A percentile compares a stretch with the other conserved stretches of the same genome.
Evolutionary conservation across 2,329 filamentous ascomycete genomes (phyloP).

Genomic region (Achaetomium macrosporum): DNA sequence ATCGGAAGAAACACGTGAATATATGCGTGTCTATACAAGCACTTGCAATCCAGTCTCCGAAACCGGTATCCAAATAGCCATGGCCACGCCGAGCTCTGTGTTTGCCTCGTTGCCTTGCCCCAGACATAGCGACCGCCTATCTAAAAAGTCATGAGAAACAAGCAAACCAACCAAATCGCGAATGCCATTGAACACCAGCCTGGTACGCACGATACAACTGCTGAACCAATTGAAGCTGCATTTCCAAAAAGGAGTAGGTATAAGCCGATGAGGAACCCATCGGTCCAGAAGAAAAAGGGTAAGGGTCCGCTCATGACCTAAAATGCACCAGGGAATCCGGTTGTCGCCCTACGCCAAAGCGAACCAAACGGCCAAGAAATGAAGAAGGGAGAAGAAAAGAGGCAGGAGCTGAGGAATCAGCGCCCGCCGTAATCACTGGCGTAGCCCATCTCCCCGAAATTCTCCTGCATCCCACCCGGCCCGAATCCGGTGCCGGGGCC

Average conservation of each 20-base stretch:
- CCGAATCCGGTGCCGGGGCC: constrained; percentile 56
- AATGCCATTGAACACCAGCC: constrained; percentile 5
- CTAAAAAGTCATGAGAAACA: background rate
- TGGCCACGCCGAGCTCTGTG: background rate
- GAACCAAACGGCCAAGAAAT: background rate
- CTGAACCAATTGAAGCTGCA: background rate
- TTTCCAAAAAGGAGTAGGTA: background rate
- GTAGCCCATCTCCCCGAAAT: constrained; percentile 50
- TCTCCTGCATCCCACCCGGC: constrained; percentile 50
- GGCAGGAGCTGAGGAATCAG: constrained; percentile 10
- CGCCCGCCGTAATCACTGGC: constrained; percentile 48
- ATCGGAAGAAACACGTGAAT: too few species aligned
- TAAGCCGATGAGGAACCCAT: constrained; percentile 1
- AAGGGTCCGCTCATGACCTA: background rate
- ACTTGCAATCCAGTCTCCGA: constrained; percentile 11
- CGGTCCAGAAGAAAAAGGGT: background rate
- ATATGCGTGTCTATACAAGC: constrained; percentile 18
- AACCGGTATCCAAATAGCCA: background rate
- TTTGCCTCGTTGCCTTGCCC: background rate
- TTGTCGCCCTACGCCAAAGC: background rate
- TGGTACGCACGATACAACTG: background rate
- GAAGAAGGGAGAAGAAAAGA: constrained; percentile 2
- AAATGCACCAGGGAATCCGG: constrained; percentile 5
- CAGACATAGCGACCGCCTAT: background rate
- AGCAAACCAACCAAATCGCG: constrained; percentile 3